phyloP scores from a whole-genome alignment of 1,284 basidiomycete species.

The Papiliotrema terrestris region DNA sequence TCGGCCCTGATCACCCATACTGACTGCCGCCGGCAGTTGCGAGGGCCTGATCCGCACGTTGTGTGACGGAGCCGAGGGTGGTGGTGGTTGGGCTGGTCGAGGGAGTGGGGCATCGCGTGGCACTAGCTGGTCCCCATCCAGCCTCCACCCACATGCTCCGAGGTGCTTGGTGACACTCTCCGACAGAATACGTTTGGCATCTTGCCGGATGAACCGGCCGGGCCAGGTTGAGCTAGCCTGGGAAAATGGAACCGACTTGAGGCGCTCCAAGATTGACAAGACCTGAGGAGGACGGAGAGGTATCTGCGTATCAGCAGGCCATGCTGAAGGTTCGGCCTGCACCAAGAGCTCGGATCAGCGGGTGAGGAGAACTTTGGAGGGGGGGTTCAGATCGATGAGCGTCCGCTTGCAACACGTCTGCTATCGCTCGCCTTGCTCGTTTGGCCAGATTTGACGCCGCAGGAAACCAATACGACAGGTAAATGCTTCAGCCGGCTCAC shows the following conservation, averaged over 20 bases:
- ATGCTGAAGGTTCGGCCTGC: neutral
- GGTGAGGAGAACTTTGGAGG: too few relatives aligned
- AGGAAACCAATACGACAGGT: too few relatives aligned
- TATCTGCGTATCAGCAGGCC: slow-evolving; percentile 23
- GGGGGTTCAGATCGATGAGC: too few relatives aligned
- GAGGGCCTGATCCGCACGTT: neutral
- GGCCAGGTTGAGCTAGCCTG: slow-evolving; percentile 45
- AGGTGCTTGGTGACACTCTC: slow-evolving; percentile 34
- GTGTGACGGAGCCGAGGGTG: neutral
- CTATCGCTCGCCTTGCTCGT: too few relatives aligned
- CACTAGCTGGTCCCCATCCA: slow-evolving; percentile 10
- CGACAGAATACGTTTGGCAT: slow-evolving; percentile 32
- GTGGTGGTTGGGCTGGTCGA: neutral
- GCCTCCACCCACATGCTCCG: slow-evolving; percentile 34
- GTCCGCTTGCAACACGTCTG: too few relatives aligned
- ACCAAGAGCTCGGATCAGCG: too few relatives aligned
- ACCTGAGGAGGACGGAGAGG: slow-evolving; percentile 39
- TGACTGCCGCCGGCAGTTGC: too few relatives aligned
- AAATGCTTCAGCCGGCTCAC: slow-evolving; percentile 17
- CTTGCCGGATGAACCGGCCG: slow-evolving; percentile 29
- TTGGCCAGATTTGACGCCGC: too few relatives aligned
- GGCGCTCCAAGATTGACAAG: slow-evolving; percentile 18
- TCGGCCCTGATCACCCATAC: too few relatives aligned
- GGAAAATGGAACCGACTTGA: slow-evolving; percentile 26
- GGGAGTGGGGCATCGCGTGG: neutral